Evolutionary conservation across 768 basidiomycete species (phyloP), one percentile per base, ranked within the genome.

Genomic region (Mycena alexandri): DNA sequence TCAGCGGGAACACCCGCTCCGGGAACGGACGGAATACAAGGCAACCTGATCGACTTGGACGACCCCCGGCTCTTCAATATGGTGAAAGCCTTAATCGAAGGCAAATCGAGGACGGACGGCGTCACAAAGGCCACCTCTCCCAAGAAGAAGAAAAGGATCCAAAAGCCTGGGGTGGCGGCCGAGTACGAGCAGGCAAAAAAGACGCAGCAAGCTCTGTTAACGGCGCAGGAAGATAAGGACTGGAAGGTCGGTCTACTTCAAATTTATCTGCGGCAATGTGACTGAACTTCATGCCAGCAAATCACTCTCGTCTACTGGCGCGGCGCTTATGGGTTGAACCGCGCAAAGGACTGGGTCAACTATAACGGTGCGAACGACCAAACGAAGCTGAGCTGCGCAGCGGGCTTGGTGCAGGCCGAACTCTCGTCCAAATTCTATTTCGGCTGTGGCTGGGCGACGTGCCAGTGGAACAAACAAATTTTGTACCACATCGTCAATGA

Each of bases 191-290:
- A 22, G 54, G 54, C 54, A 41, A 55, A 55, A 41, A 41, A 55
- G 41, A 25, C 1, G 3, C 54, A 55, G 19, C 54, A 55, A 41
- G 14, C 21, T 8, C 5, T 22, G 3, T 13, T 55, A 41, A 55
- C 14, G 38, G 38, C 41, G 33, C 38, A 55, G 4, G n/a, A n/a
- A n/a, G 54, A 55, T 41, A 41, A 41, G 54, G 25, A 42, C 25
- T 55, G 54, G 38, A 55, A 55, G 54, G 54, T 38, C 22, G 5
- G 54, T 55, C n/a, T n/a, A n/a, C n/a, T 13, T 41, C n/a, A n/a
- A n/a, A n/a, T 13, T 55, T 42, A 21, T 22, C 42, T n/a, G 12
- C 34, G 34, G 52, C 34, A n/a, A n/a, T n/a, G n/a, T n/a, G n/a
- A n/a, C n/a, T n/a, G n/a, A n/a, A n/a, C n/a, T n/a, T n/a, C n/a